Evolutionary conservation across 768 basidiomycete species (phyloP).

Genomic region (Lactifluus piperatus): DNA sequence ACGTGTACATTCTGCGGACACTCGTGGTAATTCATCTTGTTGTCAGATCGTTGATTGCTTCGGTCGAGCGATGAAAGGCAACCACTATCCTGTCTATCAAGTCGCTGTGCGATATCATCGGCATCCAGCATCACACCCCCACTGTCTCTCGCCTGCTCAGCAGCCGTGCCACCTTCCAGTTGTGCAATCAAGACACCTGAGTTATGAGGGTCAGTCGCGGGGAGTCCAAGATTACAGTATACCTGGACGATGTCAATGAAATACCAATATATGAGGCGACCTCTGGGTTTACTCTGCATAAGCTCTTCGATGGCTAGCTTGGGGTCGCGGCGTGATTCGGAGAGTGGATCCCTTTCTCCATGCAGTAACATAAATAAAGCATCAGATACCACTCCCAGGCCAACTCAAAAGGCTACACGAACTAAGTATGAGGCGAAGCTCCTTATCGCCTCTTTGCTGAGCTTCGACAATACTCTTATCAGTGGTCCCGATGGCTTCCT

Average conservation of each 20-base stretch:
- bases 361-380: neutral
- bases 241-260: conserved; percentile 34
- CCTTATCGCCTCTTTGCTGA: conserved; percentile 48
- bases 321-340: conserved; percentile 63
- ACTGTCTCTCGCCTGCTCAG: conserved; percentile 5
- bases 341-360: conserved; percentile 86
- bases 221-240: conserved; percentile 61
- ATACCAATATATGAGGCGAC: neutral
- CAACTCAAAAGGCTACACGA: conserved; percentile 24
- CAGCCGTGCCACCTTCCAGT: conserved; percentile 38
- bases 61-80: conserved; percentile 27
- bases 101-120: conserved; percentile 49
- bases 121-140: conserved; percentile 37
- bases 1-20: neutral
- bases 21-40: neutral
- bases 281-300: conserved; percentile 51
- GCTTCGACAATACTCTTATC: conserved; percentile 67
- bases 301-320: conserved; percentile 87
- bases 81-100: conserved; percentile 41
- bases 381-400: neutral
- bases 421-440: conserved; percentile 83
- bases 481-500: conserved; percentile 73
- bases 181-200: conserved; percentile 78
- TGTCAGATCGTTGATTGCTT: neutral
- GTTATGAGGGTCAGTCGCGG: conserved; percentile 73